Evolutionary conservation across 2,329 filamentous ascomycete genomes (phyloP).

Genomic region (Venturia nashicola): DNA sequence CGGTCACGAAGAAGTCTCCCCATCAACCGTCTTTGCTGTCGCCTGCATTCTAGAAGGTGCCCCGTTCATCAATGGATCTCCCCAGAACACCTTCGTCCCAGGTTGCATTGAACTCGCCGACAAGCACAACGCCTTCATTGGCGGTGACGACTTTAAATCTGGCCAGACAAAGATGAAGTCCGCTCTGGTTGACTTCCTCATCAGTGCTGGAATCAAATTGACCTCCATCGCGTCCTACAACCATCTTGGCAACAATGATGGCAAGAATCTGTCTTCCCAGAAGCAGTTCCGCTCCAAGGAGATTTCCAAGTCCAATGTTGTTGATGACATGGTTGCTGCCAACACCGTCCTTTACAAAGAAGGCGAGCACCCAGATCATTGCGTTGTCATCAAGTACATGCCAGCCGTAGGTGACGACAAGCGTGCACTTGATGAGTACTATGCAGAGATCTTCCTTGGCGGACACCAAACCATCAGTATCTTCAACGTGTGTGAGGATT

Average conservation of each 20-base stretch:
- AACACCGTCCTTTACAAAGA: slow-evolving; percentile 83
- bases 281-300: slow-evolving; percentile 99
- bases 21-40: slow-evolving; percentile 91
- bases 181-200: slow-evolving; percentile 93
- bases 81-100: slow-evolving; percentile 97
- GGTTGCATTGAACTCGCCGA: slow-evolving; percentile 83
- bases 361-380: slow-evolving; percentile 94
- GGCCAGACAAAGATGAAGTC: slow-evolving; percentile 99
- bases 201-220: slow-evolving; percentile 97
- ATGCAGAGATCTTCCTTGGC: slow-evolving; percentile 97
- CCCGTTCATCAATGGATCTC: slow-evolving; percentile 98
- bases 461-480: slow-evolving; percentile 97
- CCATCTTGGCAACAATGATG: slow-evolving; percentile 98
- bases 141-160: slow-evolving; percentile 98
- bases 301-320: slow-evolving; percentile 98
- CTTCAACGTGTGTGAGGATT: slow-evolving; percentile 99
- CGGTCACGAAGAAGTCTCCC: slow-evolving; percentile 83
- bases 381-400: slow-evolving; percentile 99
- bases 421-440: slow-evolving; percentile 97
- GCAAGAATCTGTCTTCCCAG: slow-evolving; percentile 95
- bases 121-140: slow-evolving; percentile 78
- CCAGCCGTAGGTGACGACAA: slow-evolving; percentile 98
- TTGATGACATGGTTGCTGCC: slow-evolving; percentile 98
- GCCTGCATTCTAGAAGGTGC: slow-evolving; percentile 80
- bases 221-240: slow-evolving; percentile 99